phyloP scores from a whole-genome alignment of 2,329 filamentous ascomycete species.

The Sporothrix curviconia region DNA sequence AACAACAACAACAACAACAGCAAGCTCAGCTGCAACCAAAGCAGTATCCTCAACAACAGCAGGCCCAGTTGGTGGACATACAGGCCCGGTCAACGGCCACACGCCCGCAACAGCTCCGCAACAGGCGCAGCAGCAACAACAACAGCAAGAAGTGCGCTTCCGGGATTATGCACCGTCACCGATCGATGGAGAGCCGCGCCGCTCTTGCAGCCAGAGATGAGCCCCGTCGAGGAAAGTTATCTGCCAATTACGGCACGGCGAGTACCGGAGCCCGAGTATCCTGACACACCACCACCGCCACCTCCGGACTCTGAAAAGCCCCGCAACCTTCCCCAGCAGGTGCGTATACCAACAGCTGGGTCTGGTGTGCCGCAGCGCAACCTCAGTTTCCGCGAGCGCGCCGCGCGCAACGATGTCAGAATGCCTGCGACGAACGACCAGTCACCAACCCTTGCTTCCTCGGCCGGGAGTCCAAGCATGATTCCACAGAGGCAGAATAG shows the following conservation, averaged over 20 bases:
- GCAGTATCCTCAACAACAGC: slow-evolving; percentile 8
- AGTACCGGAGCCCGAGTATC: slow-evolving; percentile 27
- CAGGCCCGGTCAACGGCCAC: neutral
- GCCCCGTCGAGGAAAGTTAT: slow-evolving; percentile 18
- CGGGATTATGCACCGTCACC: slow-evolving; percentile 24
- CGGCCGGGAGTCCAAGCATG: slow-evolving; percentile 23
- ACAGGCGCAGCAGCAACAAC: slow-evolving; percentile 3
- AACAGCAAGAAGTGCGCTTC: slow-evolving; percentile 25
- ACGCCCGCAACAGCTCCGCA: neutral
- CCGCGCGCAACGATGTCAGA: slow-evolving; percentile 38
- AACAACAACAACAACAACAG: neutral
- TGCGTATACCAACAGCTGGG: slow-evolving; percentile 19
- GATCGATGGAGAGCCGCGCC: slow-evolving; percentile 23
- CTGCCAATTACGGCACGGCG: slow-evolving; percentile 17
- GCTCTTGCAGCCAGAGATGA: slow-evolving; percentile 19
- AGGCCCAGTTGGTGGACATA: neutral
- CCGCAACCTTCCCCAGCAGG: slow-evolving; percentile 14
- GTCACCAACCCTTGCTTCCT: slow-evolving; percentile 13
- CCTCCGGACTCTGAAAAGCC: slow-evolving; percentile 24
- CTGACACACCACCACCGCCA: slow-evolving; percentile 23
- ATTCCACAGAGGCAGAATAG: slow-evolving; percentile 11
- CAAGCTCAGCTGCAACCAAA: neutral
- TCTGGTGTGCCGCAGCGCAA: slow-evolving; percentile 45
- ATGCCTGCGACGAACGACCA: slow-evolving; percentile 25
- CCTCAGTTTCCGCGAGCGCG: slow-evolving; percentile 55